phyloP scores from a whole-genome alignment of 1,284 basidiomycete genomes.

The Mycosarcoma mackinlayi region DNA sequence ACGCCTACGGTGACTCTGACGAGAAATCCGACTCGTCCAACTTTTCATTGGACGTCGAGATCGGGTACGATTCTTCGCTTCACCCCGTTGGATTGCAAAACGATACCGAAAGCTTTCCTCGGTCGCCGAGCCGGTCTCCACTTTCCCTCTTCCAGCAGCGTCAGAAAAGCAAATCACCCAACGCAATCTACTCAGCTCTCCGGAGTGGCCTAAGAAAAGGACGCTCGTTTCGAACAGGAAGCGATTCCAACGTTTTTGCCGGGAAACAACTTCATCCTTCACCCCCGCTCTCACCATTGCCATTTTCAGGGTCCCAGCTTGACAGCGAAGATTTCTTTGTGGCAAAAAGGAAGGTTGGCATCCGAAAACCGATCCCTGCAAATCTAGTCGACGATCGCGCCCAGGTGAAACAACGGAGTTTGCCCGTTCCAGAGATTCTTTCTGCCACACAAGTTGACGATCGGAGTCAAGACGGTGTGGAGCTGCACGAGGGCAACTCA shows the following conservation, averaged over 20 bases:
- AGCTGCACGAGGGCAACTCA: slow-evolving; percentile 1
- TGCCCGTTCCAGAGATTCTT: slow-evolving; percentile 10
- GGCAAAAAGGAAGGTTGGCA: slow-evolving; percentile 1
- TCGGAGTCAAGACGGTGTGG: neutral
- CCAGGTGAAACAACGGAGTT: slow-evolving; percentile 3
- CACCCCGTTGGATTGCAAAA: neutral
- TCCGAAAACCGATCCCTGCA: slow-evolving; percentile 25
- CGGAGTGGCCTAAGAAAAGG: neutral
- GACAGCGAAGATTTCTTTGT: slow-evolving; percentile 1
- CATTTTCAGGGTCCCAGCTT: neutral
- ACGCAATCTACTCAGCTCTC: neutral
- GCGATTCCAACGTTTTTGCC: neutral
- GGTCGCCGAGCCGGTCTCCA: slow-evolving; percentile 12
- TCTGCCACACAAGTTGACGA: neutral
- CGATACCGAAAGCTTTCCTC: slow-evolving; percentile 6
- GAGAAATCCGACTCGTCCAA: neutral
- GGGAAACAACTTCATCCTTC: slow-evolving; percentile 8
- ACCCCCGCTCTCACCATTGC: neutral
- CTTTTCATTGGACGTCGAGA: neutral
- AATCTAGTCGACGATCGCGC: slow-evolving; percentile 4
- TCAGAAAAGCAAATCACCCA: neutral
- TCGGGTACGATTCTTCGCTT: neutral
- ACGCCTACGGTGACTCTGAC: neutral
- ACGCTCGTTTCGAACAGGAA: neutral
- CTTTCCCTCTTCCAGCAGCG: slow-evolving; percentile 4